phyloP scores from a whole-genome alignment of 176 grass and related monocot genomes.

The Cenchrus americanus region DNA sequence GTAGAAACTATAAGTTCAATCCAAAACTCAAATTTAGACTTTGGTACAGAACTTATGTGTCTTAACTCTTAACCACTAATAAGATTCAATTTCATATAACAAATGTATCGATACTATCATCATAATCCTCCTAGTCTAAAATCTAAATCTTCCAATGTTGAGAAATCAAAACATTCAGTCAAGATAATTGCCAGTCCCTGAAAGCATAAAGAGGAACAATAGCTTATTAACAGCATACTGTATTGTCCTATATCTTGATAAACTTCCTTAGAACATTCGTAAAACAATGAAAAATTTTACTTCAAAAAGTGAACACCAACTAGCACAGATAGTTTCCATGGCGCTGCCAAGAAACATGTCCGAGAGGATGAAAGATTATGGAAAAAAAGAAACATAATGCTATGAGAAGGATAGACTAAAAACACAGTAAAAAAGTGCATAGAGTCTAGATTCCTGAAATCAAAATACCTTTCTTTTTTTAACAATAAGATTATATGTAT shows the following conservation, averaged over 20 bases:
- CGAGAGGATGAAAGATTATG: not conserved
- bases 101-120: not conserved
- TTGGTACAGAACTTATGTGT: not conserved
- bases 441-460: conserved; percentile 22
- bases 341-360: not conserved
- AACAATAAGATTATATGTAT: conserved; percentile 80
- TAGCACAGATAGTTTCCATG: conserved; percentile 21
- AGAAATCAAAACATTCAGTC: conserved; percentile 15
- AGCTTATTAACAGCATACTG: not conserved
- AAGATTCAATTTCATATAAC: not conserved
- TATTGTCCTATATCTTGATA: not conserved
- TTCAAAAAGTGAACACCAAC: not conserved
- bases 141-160: not conserved
- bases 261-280: conserved; percentile 1
- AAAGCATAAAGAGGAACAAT: conserved; percentile 17
- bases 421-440: not conserved
- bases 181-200: not conserved
- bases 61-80: not conserved
- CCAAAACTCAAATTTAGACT: conserved; percentile 31
- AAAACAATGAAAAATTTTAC: not conserved
- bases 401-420: not conserved
- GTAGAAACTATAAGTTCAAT: conserved; percentile 35
- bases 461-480: conserved; percentile 93
- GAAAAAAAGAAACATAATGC: not conserved
- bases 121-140: not conserved